Evolutionary conservation across 805 yeast species (phyloP).

Genomic region (Wickerhamiella domercqiae): DNA sequence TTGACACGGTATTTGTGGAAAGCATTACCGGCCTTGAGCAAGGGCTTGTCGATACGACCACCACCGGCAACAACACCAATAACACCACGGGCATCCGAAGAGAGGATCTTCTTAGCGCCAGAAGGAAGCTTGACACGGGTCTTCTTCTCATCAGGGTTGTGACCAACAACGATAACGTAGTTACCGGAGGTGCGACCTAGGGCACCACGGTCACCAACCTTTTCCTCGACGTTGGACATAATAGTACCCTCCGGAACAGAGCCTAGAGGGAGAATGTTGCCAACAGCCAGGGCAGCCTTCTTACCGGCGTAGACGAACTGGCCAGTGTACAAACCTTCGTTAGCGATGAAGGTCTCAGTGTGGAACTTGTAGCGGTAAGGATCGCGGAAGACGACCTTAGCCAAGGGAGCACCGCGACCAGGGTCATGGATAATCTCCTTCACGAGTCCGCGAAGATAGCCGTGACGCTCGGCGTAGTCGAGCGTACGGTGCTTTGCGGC

Average conservation of each 20-base stretch:
- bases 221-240: conserved; percentile 95
- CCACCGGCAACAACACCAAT: conserved; percentile 99
- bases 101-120: conserved; percentile 94
- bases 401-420: conserved; percentile 99
- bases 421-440: conserved; percentile 98
- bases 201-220: conserved; percentile 99
- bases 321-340: conserved; percentile 99
- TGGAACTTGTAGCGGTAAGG: conserved; percentile 97
- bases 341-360: conserved; percentile 97
- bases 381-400: conserved; percentile 97
- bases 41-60: conserved; percentile 99
- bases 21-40: conserved; percentile 99
- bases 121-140: conserved; percentile 99
- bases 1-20: conserved; percentile 99
- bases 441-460: conserved; percentile 98
- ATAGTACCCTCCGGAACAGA: conserved; percentile 99
- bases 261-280: conserved; percentile 95
- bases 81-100: conserved; percentile 97
- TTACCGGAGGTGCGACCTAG: conserved; percentile 98
- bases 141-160: conserved; percentile 98
- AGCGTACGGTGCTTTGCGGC: conserved; percentile 99
- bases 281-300: conserved; percentile 85
- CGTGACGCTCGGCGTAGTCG: conserved; percentile 98
- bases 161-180: conserved; percentile 97
- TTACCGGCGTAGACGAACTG: conserved; percentile 98